Base-by-base conservation (phyloP, 2,329 filamentous ascomycete species). In the Nigrograna mackinnonii region DNA sequence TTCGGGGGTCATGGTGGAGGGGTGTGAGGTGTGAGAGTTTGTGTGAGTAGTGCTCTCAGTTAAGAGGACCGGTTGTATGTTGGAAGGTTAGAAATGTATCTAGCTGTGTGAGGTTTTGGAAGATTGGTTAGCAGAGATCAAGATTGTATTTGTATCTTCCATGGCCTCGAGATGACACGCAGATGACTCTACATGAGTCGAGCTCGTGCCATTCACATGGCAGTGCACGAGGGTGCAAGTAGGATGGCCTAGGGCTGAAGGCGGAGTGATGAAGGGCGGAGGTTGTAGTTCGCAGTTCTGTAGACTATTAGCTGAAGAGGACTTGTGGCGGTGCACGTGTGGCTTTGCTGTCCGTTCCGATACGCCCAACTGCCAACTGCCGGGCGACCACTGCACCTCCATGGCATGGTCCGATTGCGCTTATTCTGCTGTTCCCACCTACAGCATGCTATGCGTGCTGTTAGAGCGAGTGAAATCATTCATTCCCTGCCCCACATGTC, bases 41-140 rank as follows among this genome's bases (percentile, higher is more conserved):
- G 7, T 16, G 4, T 9, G 4, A 22, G 19, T 44, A 36, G 37
- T 35, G 22, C 30, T 18, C 42, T 44, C 37, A 44, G 31, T 36
- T 6, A 44, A 44, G 42, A 44, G 42, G 42, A 44, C 42, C n/a
- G n/a, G n/a, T 37, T 24, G 4, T 32, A 26, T 31, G 26, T 3
- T 32, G 35, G n/a, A 16, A 13, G 31, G n/a, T n/a, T n/a, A n/a
- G n/a, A n/a, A n/a, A 12, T 11, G 24, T 28, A 12, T 17, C 31
- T 34, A 18, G 31, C 31, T 34, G 31, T 34, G 16, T 12, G 13
- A 9, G 17, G 31, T 34, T 18, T 2, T 13, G 16, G 13, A 16
- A 16, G 12, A 3, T 12, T 9, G 17, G 3, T 34, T 34, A 34
- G 31, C 17, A 18, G 20, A 3, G 35, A 38, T 13, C 16, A n/a